A percentile compares a stretch with the other conserved stretches of the same genome.
phyloP scores from a whole-genome alignment of 495 filamentous ascomycete species.

The Terfezia boudieri region DNA sequence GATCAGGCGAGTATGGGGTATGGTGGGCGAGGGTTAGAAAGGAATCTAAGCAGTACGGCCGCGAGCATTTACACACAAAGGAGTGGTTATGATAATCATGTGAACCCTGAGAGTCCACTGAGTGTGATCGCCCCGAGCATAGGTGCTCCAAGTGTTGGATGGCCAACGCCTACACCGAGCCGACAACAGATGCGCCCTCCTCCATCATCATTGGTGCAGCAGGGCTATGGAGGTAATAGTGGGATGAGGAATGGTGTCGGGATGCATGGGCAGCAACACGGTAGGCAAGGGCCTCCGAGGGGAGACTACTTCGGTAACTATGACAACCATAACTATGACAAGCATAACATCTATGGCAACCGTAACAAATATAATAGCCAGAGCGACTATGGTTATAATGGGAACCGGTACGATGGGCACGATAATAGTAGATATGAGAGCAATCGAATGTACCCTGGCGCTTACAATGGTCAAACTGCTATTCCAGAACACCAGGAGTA shows the following conservation, averaged over 20 bases:
- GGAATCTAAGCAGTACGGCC: not conserved
- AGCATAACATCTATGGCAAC: not conserved
- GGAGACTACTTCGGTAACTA: not conserved
- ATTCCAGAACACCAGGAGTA: not conserved
- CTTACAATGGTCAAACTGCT: not conserved
- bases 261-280: not conserved
- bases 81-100: not conserved
- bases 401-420: not conserved
- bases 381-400: not conserved
- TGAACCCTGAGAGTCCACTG: not conserved
- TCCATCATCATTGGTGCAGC: not conserved
- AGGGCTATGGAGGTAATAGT: not conserved
- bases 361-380: not conserved
- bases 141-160: not conserved
- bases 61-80: not conserved
- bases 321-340: not conserved
- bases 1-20: not conserved
- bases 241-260: not conserved
- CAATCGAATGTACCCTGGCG: not conserved
- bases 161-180: not conserved
- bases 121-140: too few species aligned
- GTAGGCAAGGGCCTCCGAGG: not conserved
- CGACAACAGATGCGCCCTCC: not conserved
- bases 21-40: not conserved
- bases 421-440: not conserved